Base-by-base conservation (phyloP, 2,329 filamentous ascomycete genomes). In the Cryphonectria nitschkei region DNA sequence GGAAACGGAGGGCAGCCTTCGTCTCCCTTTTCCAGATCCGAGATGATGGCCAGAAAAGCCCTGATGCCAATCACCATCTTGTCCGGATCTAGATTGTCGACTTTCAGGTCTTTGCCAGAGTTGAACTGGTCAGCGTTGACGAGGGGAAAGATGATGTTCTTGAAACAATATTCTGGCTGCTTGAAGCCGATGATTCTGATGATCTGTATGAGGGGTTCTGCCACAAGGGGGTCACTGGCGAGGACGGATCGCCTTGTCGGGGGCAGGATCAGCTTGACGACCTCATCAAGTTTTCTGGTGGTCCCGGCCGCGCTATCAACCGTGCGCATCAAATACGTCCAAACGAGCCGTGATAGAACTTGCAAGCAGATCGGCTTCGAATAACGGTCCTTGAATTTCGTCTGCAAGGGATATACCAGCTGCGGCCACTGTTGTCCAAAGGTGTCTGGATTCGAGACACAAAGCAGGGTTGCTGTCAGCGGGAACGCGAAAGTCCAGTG, bases 21-120 rank as follows among this genome's bases (percentile, higher is more conserved):
- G 65, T 95, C 92, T 37, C 92, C 91, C 74, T 92, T 95, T 80
- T 99, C 96, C 37, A 98, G 84, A 79, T 99, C 96, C 0, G 92
- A 88, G 89, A 99, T 95, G 75, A 98, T 94, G 43, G 92, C 93
- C 39, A 99, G 85, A 78, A 98, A 99, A 3, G 96, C 93, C 73
- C 94, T 89, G 73, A 99, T 99, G 2, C 95, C 96, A 75, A 99
- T 93, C n/a, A 98, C 95, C 82, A 98, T 97, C 76, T 93, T 92
- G 78, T 99, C 97, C 0, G 97, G 96, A 73, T 99, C 96, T 73
- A 99, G 87, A 77, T 97, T 93, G 77, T 98, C 96, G 39, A 98
- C 92, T 77, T 90, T 94, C 58, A 96, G 83, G 61, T 97, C 93
- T 76, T 91, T 87, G 74, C 93, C 84, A 26, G 90, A 89, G 39